These are phyloP conservation scores for Hypoxylon sp. DNA, from an alignment of 2,329 filamentous ascomycete genomes.

Conservation along the genomic window DNA sequence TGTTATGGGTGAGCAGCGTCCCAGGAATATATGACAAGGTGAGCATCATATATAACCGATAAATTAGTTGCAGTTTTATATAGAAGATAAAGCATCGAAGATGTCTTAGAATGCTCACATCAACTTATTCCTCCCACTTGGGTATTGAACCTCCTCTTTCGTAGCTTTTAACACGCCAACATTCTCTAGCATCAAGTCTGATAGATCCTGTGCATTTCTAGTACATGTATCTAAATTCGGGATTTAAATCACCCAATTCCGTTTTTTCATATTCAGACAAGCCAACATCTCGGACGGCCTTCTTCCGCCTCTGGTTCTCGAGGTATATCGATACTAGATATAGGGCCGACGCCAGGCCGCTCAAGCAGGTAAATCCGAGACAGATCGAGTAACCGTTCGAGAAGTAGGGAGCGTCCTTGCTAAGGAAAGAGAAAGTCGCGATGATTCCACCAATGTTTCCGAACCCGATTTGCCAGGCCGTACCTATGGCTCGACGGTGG, in stretches of 20 bases:
- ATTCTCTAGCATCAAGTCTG: not conserved
- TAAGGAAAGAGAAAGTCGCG: conserved; percentile 78
- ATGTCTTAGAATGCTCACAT: not conserved
- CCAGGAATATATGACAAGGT: not conserved
- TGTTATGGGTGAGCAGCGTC: too few relatives aligned
- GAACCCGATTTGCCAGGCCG: conserved; percentile 83
- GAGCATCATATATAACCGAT: not conserved
- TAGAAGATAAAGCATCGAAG: not conserved
- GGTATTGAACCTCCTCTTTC: not conserved
- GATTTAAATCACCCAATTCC: conserved; percentile 69
- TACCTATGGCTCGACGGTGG: conserved; percentile 76
- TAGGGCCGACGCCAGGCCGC: conserved; percentile 70
- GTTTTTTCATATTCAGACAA: conserved; percentile 73
- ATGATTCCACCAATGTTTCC: conserved; percentile 87
- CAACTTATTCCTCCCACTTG: not conserved
- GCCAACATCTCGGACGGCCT: conserved; percentile 60
- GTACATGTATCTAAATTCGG: conserved; percentile 69
- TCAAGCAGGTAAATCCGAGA: conserved; percentile 79
- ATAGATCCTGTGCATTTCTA: conserved; percentile 50
- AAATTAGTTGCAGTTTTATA: not conserved
- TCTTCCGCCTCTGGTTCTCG: conserved; percentile 74
- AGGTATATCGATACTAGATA: conserved; percentile 72
- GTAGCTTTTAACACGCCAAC: too few relatives aligned
- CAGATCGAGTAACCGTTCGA: conserved; percentile 82
- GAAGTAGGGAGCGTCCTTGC: conserved; percentile 77